Conservation (phyloP, 306 rosid genomes). For the Quercus parvula region DNA sequence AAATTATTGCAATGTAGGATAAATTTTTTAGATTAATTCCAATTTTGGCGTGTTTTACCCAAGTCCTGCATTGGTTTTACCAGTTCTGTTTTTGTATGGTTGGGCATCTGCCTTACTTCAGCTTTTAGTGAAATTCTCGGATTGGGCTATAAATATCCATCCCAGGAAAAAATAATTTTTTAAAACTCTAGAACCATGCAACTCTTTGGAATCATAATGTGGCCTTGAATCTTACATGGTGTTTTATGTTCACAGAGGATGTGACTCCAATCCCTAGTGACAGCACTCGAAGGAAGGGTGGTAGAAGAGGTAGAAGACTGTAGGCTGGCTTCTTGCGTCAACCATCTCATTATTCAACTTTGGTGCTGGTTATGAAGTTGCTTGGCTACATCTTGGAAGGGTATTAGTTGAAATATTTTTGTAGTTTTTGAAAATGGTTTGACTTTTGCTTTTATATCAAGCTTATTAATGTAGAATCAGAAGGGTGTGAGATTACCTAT, state of each 20-base stretch:
- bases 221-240: not conserved
- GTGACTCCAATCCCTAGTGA: constrained; percentile 4
- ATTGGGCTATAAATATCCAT: not conserved
- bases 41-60: not conserved
- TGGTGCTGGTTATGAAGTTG: not conserved
- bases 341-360: not conserved
- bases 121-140: not conserved
- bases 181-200: not conserved
- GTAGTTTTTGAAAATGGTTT: not conserved
- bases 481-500: not conserved
- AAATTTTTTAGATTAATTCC: not conserved
- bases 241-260: not conserved
- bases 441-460: not conserved
- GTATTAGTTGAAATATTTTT: not conserved
- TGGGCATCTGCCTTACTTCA: not conserved
- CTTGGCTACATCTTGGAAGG: not conserved
- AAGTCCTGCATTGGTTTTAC: not conserved
- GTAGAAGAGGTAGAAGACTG: constrained; percentile 3
- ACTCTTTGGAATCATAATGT: not conserved
- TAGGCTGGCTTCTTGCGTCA: not conserved
- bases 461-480: not conserved
- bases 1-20: not conserved
- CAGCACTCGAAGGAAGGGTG: constrained; percentile 7
- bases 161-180: too few species aligned
- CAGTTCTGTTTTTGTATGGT: not conserved